Base-by-base conservation (phyloP, 306 rosid genomes). In the Cotoneaster glaucophyllus region DNA sequence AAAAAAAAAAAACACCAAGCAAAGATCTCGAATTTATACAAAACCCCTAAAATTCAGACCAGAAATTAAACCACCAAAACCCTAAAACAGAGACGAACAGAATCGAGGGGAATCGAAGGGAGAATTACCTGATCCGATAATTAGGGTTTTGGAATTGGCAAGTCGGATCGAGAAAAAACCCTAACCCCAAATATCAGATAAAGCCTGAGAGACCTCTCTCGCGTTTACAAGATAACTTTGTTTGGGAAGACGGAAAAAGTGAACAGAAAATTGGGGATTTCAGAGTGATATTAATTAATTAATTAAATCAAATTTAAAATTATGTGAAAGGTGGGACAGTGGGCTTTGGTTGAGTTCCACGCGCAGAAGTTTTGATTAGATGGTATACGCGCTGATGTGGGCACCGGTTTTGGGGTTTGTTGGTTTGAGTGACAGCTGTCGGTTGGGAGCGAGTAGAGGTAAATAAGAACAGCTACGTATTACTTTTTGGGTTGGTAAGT, bases 71-170 rank as follows among this genome's bases (percentile, higher is more conserved):
- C 13, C 22, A 50, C 6, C 24, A 3, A 66, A 79, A 69, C 80
- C 83, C 67, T 69, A 69, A 18, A 73, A 43, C 24, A 72, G 17
- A 37, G 11, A 15, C 28, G 13, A 65, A 66, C 3, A 19, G 70
- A 37, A 18, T 44, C 21, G 54, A 18, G 0, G 3, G 54, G 63
- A 61, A 75, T 37, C 34, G 6, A 24, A 74, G 58, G 28, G n/a
- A 43, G 17, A 41, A 54, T 25, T 78, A 88, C 96, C 96, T 83
- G 88, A 86, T 86, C 88, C 78, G 81, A 86, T 74, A 70, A 34
- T 85, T 83, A 83, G 90, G 88, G 89, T 79, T 86, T 80, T 78
- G 78, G 71, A 34, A 65, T 61, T 17, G 61, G 41, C 17, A 61
- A 22, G 50, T 56, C 19, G 53, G 21, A 34, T 21, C 69, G 69